A percentile compares a stretch with the other conserved stretches of the same genome.
Conservation (phyloP, 78 protist species). For the Emiliania huxleyi region DNA sequence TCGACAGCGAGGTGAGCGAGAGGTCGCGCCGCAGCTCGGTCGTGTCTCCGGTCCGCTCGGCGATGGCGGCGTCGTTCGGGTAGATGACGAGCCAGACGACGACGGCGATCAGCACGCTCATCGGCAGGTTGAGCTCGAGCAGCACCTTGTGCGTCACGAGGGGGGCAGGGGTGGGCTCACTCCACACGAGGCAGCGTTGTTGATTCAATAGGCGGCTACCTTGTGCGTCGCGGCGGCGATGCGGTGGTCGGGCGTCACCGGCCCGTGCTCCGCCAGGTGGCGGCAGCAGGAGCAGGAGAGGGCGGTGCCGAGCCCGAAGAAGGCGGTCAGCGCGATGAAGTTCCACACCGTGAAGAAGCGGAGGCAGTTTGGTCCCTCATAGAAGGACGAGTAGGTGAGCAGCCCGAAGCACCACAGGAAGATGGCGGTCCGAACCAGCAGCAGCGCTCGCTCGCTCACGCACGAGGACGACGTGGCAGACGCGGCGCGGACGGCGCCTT, state of each 20-base stretch:
- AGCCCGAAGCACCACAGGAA: background rate
- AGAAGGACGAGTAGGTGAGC: background rate
- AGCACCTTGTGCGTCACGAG: background rate
- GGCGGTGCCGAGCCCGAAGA: background rate
- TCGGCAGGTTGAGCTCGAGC: background rate
- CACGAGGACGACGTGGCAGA: background rate
- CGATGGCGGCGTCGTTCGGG: background rate
- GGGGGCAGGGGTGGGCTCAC: no score
- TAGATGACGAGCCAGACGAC: slow-evolving; percentile 4
- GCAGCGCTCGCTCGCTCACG: background rate
- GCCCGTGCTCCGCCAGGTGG: no score
- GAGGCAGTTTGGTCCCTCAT: background rate
- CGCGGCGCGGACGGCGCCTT: background rate
- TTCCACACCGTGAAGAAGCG: slow-evolving; percentile 24
- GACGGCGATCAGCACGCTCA: background rate
- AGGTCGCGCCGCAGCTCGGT: background rate
- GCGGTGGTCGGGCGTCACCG: no score
- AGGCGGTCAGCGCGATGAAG: background rate
- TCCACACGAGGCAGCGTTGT: no score
- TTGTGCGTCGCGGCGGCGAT: no score
- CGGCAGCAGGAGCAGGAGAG: slow-evolving; percentile 9
- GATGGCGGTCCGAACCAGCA: background rate
- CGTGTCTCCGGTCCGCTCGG: background rate
- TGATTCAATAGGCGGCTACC: no score
- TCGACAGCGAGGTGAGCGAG: background rate